Evolutionary conservation across 2,329 filamentous ascomycete species (phyloP).

Genomic region (Didymella exigua): DNA sequence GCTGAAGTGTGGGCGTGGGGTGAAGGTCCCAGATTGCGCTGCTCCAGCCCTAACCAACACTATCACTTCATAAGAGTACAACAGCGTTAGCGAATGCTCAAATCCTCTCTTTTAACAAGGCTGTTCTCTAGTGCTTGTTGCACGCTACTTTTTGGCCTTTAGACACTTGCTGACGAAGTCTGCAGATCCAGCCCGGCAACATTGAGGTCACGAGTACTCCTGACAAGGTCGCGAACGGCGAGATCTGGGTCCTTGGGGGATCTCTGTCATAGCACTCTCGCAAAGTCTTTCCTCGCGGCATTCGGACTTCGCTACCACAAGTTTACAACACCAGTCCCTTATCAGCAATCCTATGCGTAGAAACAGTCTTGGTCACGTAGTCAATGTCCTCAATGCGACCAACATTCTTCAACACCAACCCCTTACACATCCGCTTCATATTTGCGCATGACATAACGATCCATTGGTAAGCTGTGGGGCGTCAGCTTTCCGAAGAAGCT

Average conservation of each 20-base stretch:
- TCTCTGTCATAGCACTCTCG: slow-evolving; percentile 50
- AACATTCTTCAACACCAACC: slow-evolving; percentile 2
- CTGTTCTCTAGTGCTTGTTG: background rate
- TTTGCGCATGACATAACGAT: background rate
- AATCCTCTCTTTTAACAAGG: no score
- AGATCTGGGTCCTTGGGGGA: slow-evolving; percentile 77
- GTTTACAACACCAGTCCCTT: background rate
- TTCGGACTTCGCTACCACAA: background rate
- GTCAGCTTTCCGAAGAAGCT: slow-evolving; percentile 12
- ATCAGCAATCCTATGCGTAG: background rate
- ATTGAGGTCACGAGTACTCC: slow-evolving; percentile 78
- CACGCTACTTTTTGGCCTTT: background rate
- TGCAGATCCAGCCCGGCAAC: slow-evolving; percentile 75
- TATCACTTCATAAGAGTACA: no score
- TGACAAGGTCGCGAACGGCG: slow-evolving; percentile 81
- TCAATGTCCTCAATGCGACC: background rate
- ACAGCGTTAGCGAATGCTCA: no score
- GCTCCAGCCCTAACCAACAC: background rate
- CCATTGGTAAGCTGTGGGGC: slow-evolving; percentile 16
- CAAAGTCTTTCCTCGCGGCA: background rate
- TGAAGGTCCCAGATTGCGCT: slow-evolving; percentile 9
- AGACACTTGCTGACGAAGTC: slow-evolving; percentile 16
- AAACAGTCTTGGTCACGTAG: background rate
- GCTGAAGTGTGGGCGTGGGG: slow-evolving; percentile 7
- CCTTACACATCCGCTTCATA: slow-evolving; percentile 3